Evolutionary conservation across 805 yeast species (phyloP).

Genomic region (Myxozyma neotropica): DNA sequence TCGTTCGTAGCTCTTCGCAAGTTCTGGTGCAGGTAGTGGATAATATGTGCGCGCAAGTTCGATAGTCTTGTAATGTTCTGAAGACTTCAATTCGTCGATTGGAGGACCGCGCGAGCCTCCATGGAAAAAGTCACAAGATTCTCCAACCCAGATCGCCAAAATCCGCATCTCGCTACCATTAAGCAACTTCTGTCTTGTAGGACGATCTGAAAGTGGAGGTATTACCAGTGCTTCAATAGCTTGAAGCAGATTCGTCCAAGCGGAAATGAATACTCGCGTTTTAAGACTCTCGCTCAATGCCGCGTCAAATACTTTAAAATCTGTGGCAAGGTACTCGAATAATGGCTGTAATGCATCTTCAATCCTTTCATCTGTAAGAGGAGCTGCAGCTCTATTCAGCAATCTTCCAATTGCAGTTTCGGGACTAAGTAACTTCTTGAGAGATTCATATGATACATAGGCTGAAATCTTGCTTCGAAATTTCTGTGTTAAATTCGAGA

Average conservation of each 20-base stretch:
- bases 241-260: constrained; percentile 75
- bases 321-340: constrained; percentile 71
- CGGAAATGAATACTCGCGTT: constrained; percentile 67
- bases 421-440: constrained; percentile 36
- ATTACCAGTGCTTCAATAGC: constrained; percentile 71
- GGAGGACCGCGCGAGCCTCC: constrained; percentile 83
- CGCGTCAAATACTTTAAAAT: constrained; percentile 63
- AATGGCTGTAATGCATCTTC: constrained; percentile 67
- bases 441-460: constrained; percentile 58
- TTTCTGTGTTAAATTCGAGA: constrained; percentile 70
- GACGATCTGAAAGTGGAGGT: constrained; percentile 59
- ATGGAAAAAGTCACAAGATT: constrained; percentile 75
- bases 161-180: constrained; percentile 65
- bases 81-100: constrained; percentile 56
- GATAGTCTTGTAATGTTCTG: constrained; percentile 16
- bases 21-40: constrained; percentile 51
- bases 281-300: constrained; percentile 59
- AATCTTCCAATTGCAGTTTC: no score
- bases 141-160: constrained; percentile 68
- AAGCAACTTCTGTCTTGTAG: constrained; percentile 49
- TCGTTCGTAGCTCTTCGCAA: constrained; percentile 62
- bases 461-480: constrained; percentile 51
- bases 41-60: constrained; percentile 47
- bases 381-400: background rate
- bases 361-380: constrained; percentile 1